These are phyloP conservation scores for Phialocephala sp. DNA, from an alignment of 2,329 filamentous ascomycete species.

Conservation along the genomic window DNA sequence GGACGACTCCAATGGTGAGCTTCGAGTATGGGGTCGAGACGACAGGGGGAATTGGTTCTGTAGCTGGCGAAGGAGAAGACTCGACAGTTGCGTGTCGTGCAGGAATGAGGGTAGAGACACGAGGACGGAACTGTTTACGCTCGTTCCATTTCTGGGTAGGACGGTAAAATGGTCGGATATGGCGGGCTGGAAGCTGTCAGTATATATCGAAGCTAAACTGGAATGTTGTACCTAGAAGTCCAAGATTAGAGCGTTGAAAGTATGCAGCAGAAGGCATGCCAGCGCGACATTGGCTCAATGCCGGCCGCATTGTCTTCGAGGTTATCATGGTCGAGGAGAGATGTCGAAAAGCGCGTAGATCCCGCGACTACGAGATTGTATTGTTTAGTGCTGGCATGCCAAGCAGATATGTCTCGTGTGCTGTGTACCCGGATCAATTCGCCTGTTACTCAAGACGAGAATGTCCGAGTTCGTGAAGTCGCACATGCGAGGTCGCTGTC, in stretches of 20 bases:
- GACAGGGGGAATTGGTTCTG: constrained; percentile 28
- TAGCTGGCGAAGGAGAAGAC: constrained; percentile 19
- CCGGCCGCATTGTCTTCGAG: constrained; percentile 35
- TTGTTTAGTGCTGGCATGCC: constrained; percentile 17
- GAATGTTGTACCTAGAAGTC: constrained; percentile 29
- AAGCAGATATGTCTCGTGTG: constrained; percentile 4
- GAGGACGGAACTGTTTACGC: constrained; percentile 30
- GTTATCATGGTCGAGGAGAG: constrained; percentile 35
- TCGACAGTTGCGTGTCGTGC: constrained; percentile 28
- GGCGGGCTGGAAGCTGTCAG: constrained; percentile 27
- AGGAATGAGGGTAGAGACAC: constrained; percentile 28
- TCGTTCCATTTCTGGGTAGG: constrained; percentile 32
- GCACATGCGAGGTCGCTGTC: constrained; percentile 1
- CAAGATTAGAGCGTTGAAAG: constrained; percentile 21
- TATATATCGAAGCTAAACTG: neutral
- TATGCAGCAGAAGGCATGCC: constrained; percentile 26
- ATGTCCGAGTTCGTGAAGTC: neutral
- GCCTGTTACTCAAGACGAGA: constrained; percentile 2
- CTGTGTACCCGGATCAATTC: neutral
- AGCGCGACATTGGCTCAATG: constrained; percentile 36
- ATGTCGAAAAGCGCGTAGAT: neutral
- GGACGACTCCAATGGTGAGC: constrained; percentile 79
- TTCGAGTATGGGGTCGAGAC: constrained; percentile 65
- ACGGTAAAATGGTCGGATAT: constrained; percentile 33
- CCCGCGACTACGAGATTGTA: constrained; percentile 15